These are phyloP conservation scores for Ceratocystiopsis brevicomis DNA, from an alignment of 2,329 filamentous ascomycete species.

Conservation along the genomic window DNA sequence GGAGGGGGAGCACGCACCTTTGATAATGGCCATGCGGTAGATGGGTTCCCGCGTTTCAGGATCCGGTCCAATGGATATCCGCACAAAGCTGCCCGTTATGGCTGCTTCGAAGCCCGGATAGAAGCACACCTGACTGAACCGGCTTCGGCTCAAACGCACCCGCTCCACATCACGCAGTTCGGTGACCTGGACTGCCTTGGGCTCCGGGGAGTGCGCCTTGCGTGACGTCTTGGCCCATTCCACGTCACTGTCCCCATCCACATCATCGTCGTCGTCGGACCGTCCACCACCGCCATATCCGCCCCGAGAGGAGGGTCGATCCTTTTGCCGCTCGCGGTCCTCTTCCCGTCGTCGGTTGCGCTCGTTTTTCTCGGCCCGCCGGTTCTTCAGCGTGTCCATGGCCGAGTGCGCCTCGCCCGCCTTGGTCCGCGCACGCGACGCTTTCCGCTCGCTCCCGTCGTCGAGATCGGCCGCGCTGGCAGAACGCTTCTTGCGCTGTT, in stretches of 20 bases:
- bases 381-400: conserved; percentile 50
- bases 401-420: conserved; percentile 49
- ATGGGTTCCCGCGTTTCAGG: conserved; percentile 51
- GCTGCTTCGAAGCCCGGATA: conserved; percentile 73
- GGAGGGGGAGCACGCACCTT: conserved; percentile 32
- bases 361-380: conserved; percentile 45
- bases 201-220: conserved; percentile 32
- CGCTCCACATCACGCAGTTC: conserved; percentile 69
- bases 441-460: conserved; percentile 50
- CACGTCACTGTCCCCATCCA: conserved; percentile 58
- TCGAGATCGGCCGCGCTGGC: conserved; percentile 62
- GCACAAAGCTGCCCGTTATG: conserved; percentile 68
- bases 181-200: conserved; percentile 49
- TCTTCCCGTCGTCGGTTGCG: conserved; percentile 44
- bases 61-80: conserved; percentile 67
- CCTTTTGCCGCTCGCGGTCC: conserved; percentile 39
- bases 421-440: conserved; percentile 51
- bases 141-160: conserved; percentile 62
- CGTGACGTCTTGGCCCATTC: conserved; percentile 47
- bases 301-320: conserved; percentile 21
- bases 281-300: conserved; percentile 7
- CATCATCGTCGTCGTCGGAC: conserved; percentile 25
- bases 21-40: conserved; percentile 80
- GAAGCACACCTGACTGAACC: conserved; percentile 84
- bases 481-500: conserved; percentile 57